These are phyloP conservation scores for Pharnaceum exiguum DNA, from an alignment of 148 eudicot genomes.

Conservation along the genomic window DNA sequence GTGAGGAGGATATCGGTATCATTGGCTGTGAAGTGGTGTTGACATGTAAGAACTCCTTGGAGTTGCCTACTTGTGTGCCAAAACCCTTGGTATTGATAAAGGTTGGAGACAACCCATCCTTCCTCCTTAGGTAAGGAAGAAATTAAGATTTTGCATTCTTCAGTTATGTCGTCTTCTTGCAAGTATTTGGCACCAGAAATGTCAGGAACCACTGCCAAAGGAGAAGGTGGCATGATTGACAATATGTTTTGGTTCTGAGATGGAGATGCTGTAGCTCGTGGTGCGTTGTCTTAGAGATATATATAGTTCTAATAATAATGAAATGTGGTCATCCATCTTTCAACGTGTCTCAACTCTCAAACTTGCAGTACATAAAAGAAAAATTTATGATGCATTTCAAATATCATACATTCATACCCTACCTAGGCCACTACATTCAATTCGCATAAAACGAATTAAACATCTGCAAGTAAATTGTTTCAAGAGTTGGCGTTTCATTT, in stretches of 20 bases:
- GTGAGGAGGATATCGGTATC: constrained; percentile 43
- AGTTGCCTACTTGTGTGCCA: constrained; percentile 33
- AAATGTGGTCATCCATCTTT: too few relatives aligned
- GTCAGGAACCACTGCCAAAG: neutral
- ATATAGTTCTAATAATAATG: too few relatives aligned
- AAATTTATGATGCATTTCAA: too few relatives aligned
- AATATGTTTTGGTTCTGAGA: neutral
- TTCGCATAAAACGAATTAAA: too few relatives aligned
- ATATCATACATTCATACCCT: too few relatives aligned
- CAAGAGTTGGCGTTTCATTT: too few relatives aligned
- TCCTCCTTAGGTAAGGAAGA: constrained; percentile 11
- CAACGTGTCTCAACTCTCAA: too few relatives aligned
- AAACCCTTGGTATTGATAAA: constrained; percentile 51
- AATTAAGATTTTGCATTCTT: constrained; percentile 25
- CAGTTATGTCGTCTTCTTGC: constrained; percentile 24
- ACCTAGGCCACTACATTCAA: too few relatives aligned
- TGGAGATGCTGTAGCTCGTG: neutral
- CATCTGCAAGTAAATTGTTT: too few relatives aligned
- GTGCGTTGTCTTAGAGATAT: too few relatives aligned
- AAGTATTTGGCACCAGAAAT: constrained; percentile 6
- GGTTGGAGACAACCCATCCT: constrained; percentile 24
- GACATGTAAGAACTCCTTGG: constrained; percentile 40
- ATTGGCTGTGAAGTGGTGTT: constrained; percentile 42
- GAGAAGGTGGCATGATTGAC: constrained; percentile 2
- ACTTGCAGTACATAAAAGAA: too few relatives aligned